phyloP scores from a whole-genome alignment of 1,284 basidiomycete genomes.

The Pseudomicrostroma phylloplanum region DNA sequence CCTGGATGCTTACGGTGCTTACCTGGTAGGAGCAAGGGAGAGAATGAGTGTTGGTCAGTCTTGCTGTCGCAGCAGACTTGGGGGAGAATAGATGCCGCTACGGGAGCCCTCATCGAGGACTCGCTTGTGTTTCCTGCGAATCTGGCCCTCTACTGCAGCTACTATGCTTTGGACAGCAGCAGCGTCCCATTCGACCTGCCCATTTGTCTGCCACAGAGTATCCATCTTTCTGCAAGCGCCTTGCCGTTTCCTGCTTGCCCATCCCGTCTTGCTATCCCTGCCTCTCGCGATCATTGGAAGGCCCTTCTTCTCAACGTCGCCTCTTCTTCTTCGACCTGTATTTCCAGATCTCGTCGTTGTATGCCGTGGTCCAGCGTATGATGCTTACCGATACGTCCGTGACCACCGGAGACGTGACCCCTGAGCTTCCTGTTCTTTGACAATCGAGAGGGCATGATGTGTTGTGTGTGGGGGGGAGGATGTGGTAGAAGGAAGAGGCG shows the following conservation, averaged over 20 bases:
- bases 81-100: not conserved
- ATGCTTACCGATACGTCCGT: conserved; percentile 77
- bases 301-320: no score
- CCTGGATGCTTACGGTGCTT: conserved; percentile 99
- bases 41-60: not conserved
- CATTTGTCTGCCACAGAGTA: no score
- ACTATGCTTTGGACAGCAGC: no score
- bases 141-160: not conserved
- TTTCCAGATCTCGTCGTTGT: not conserved
- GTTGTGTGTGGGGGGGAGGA: conserved; percentile 1
- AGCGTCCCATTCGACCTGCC: no score
- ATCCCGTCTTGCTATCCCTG: no score
- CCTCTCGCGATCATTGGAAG: no score
- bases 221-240: no score
- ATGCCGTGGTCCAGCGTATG: not conserved
- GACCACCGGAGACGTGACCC: conserved; percentile 75
- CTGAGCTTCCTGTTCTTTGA: conserved; percentile 92
- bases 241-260: no score
- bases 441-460: conserved; percentile 80
- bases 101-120: not conserved
- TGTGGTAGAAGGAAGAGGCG: not conserved
- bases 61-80: not conserved
- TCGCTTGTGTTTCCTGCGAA: not conserved
- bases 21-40: conserved; percentile 47
- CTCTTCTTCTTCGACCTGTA: no score